These are phyloP conservation scores for Litsea cubeba DNA, from an alignment of 164 flowering plant species.

Conservation along the genomic window DNA sequence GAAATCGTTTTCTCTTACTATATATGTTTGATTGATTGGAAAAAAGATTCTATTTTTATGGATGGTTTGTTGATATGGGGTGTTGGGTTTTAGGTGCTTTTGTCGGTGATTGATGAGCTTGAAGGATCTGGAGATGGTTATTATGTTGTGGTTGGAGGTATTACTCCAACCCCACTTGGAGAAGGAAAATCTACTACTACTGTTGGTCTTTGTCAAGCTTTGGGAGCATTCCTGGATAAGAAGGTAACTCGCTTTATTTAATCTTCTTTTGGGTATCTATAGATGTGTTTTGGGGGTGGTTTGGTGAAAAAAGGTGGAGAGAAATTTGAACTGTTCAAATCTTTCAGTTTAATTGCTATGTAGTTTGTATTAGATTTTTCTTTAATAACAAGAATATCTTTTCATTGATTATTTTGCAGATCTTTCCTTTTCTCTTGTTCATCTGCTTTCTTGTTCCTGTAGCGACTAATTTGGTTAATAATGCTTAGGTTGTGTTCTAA, in stretches of 20 bases:
- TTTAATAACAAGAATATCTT: too few relatives aligned
- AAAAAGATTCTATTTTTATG: not conserved
- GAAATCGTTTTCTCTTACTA: not conserved
- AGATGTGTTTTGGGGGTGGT: not conserved
- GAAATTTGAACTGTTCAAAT: too few relatives aligned
- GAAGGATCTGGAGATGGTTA: slow-evolving; percentile 76
- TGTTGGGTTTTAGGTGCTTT: slow-evolving; percentile 51
- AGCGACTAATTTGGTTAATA: too few relatives aligned
- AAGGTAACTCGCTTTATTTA: slow-evolving; percentile 47
- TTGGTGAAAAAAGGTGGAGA: too few relatives aligned
- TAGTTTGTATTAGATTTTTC: too few relatives aligned
- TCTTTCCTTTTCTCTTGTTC: too few relatives aligned
- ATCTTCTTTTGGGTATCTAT: not conserved
- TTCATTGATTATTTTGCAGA: too few relatives aligned
- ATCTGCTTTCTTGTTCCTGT: too few relatives aligned
- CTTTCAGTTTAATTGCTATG: too few relatives aligned
- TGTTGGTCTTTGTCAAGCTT: slow-evolving; percentile 96
- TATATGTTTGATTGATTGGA: not conserved
- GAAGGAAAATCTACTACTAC: slow-evolving; percentile 99
- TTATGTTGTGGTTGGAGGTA: slow-evolving; percentile 98
- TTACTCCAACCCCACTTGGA: slow-evolving; percentile 98
- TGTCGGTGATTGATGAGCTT: slow-evolving; percentile 79
- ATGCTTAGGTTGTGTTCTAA: too few relatives aligned
- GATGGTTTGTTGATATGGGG: not conserved
- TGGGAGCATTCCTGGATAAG: slow-evolving; percentile 92